Percentiles rank a stretch among this genome's conserved stretches.
phyloP scores from a whole-genome alignment of 2,329 filamentous ascomycete species.

The Zymoseptoria brevis region DNA sequence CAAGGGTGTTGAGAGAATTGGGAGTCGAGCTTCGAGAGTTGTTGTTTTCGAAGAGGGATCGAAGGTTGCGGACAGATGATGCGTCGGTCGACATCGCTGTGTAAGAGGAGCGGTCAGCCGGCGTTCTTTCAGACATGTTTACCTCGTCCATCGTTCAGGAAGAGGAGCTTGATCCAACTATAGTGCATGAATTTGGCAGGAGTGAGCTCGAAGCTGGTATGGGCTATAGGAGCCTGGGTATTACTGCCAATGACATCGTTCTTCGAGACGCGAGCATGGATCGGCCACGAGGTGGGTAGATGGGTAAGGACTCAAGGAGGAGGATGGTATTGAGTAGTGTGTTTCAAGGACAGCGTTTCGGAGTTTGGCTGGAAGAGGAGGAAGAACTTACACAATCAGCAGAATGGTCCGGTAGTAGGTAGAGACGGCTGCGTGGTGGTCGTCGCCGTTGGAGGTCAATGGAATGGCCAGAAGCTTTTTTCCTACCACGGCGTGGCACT shows the following conservation, averaged over 20 bases:
- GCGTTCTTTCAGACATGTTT: neutral
- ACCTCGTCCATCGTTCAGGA: neutral
- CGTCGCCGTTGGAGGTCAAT: neutral
- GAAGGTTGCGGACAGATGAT: slow-evolving; percentile 36
- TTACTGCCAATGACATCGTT: neutral
- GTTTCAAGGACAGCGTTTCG: neutral
- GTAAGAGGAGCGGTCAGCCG: neutral
- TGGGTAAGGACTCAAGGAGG: neutral
- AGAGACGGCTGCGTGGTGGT: neutral
- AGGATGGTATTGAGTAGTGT: neutral
- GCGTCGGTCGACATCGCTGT: slow-evolving; percentile 22
- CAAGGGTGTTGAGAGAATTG: neutral
- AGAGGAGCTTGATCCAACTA: neutral
- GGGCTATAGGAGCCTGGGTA: neutral
- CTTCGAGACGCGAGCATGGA: neutral
- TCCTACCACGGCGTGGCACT: neutral
- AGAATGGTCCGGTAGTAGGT: neutral
- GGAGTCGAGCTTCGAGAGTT: slow-evolving; percentile 21
- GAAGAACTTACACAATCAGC: neutral
- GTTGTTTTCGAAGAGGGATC: slow-evolving; percentile 44
- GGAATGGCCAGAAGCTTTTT: neutral
- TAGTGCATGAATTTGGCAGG: neutral
- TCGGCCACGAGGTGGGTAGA: neutral
- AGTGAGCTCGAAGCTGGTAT: neutral
- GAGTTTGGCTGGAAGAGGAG: neutral